Conservation (phyloP, 495 filamentous ascomycete genomes). For the Stereocaulon alpinum region DNA sequence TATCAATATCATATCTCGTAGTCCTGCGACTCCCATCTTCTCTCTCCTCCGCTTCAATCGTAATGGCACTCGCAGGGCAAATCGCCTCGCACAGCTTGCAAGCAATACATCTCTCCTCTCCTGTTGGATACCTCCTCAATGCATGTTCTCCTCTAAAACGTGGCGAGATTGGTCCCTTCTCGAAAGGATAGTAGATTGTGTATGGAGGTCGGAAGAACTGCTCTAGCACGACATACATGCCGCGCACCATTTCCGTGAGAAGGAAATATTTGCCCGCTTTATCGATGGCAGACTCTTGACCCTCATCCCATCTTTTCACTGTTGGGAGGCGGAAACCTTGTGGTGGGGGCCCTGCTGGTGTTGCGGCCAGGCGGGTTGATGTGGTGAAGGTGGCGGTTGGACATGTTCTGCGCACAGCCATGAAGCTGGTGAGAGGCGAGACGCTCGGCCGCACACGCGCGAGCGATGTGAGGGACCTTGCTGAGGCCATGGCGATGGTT, state of each 20-base stretch:
- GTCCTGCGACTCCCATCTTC: constrained; percentile 89
- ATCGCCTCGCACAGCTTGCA: constrained; percentile 99
- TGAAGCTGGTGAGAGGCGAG: constrained; percentile 24
- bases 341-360: constrained; percentile 65
- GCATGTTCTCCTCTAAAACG: constrained; percentile 97
- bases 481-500: constrained; percentile 37
- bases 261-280: constrained; percentile 88
- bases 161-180: constrained; percentile 97
- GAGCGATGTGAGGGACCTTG: constrained; percentile 42
- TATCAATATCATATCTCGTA: constrained; percentile 97
- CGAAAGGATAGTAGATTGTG: constrained; percentile 97
- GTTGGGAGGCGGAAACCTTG: constrained; percentile 63
- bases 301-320: constrained; percentile 59
- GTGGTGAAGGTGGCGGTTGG: constrained; percentile 53
- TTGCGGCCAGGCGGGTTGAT: constrained; percentile 51
- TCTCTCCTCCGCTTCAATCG: constrained; percentile 97
- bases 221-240: constrained; percentile 96
- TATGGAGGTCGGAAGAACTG: constrained; percentile 97
- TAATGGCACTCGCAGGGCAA: constrained; percentile 94
- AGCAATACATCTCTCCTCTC: constrained; percentile 97
- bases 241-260: constrained; percentile 85
- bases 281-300: constrained; percentile 60
- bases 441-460: constrained; percentile 37
- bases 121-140: constrained; percentile 86
- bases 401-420: constrained; percentile 21